Evolutionary conservation across 192 early-diverging fungal species (phyloP).

Genomic region (Borealophlyctis nickersoniae): DNA sequence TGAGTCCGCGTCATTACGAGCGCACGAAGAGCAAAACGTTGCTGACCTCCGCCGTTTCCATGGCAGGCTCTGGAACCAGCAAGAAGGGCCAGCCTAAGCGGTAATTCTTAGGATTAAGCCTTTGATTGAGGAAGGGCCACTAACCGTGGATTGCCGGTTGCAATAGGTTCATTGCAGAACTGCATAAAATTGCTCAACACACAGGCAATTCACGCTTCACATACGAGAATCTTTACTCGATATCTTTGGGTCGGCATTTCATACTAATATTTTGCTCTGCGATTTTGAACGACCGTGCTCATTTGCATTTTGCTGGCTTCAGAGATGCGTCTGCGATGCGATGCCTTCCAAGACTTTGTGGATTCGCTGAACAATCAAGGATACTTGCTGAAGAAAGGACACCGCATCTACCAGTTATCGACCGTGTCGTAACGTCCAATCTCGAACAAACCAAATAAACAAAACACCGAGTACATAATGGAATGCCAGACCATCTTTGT

Average conservation of each 20-base stretch:
- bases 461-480: too few relatives aligned
- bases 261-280: not conserved
- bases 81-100: constrained; percentile 56
- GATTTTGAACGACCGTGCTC: not conserved
- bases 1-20: constrained; percentile 1
- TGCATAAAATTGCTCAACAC: constrained; percentile 54
- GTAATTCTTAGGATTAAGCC: too few relatives aligned
- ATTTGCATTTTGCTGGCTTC: not conserved
- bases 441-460: too few relatives aligned
- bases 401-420: constrained; percentile 57
- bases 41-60: not conserved
- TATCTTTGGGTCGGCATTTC: constrained; percentile 41
- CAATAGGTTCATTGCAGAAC: constrained; percentile 51
- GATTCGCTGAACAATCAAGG: constrained; percentile 72
- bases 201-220: constrained; percentile 68
- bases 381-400: constrained; percentile 69
- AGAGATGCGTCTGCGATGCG: constrained; percentile 49
- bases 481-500: too few relatives aligned
- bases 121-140: too few relatives aligned
- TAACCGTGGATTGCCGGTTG: too few relatives aligned
- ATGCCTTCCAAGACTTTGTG: constrained; percentile 63
- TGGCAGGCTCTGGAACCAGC: constrained; percentile 45
- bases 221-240: constrained; percentile 58
- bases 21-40: not conserved
- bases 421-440: not conserved